Base-by-base conservation (phyloP, 1,284 basidiomycete species). In the Sanghuangporus sanghuang region DNA sequence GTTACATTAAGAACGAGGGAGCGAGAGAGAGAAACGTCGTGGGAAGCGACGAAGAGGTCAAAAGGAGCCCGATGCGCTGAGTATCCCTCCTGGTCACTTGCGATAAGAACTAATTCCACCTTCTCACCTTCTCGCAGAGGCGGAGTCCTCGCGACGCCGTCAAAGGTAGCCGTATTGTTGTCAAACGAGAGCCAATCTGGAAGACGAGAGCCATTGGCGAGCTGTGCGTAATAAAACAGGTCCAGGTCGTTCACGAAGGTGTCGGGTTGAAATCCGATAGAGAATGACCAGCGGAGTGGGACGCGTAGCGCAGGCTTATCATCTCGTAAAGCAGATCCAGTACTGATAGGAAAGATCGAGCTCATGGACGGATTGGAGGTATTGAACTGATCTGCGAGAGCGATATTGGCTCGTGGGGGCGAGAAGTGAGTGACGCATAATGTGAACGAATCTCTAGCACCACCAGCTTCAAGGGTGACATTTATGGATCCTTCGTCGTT, bases 271-370 rank as follows among this genome's bases (percentile, higher is more conserved):
- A 97, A 87, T 9, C 95, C 96, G 63, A 98, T 82, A 69, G 92
- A 95, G 76, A 96, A 98, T 0, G 92, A 94, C 94, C 95, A 97
- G 36, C 79, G 77, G 1, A 85, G 84, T 0, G 93, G 95, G 8
- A 96, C 82, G 52, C 93, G 81, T 61, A 97, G 73, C 12, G 85
- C 81, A 23, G 90, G 90, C 57, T 80, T 79, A 16, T 73, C 69
- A 21, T 68, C 65, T 39, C 65, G 68, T 50, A 92, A 74, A 16
- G 85, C 83, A 21, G 89, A 90, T 52, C 78, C 76, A 1, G 77
- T 74, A 6, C 80, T 76, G 36, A 90, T 72, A 54, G 82, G 68
- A 68, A 84, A 92, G 60, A 87, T 86, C 27, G 88, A 92, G 5
- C 86, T 87, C 52, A 90, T 73, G 4, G 89, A 85, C 6, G 80